Base-by-base conservation (phyloP, 2,329 filamentous ascomycete genomes). In the Paramyrothecium roridum region DNA sequence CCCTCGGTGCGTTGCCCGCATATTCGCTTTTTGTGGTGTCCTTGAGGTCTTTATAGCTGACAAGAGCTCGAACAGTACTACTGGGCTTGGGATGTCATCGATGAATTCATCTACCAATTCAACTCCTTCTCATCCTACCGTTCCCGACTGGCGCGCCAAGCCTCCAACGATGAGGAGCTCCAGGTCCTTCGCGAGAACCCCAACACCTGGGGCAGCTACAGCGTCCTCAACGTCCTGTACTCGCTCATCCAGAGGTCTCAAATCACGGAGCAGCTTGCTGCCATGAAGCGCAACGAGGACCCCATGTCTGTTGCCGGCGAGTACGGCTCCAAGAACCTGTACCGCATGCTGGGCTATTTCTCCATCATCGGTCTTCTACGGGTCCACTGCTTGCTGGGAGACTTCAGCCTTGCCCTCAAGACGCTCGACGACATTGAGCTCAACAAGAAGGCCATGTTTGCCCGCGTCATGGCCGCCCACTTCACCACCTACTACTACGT, bases 401-500 rank as follows among this genome's bases (percentile, higher is more conserved):
- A 99, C 80, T 99, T 99, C 80, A 96, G 91, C 78, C 86, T 99
- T 60, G 95, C 95, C 52, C 86, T 99, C 70, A 99, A 98, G 86
- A 99, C 95, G 37, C 89, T 99, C 63, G 95, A 99, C 74, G 93
- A 98, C 73, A 98, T 99, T 70, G 95, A 99, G 84, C 87, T 99
- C 69, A 99, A 98, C 84, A 99, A 99, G 84, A 98, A 98, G 83
- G 93, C 95, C 76, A 98, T 98, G 91, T 99, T 99, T 74, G 93
- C 95, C 60, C 91, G 95, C 63, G 95, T 99, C 73, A 98, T 99
- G 95, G 93, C 95, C 54, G 95, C 95, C 56, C 95, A 99, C 82
- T 98, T 98, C 81, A 97, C 93, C 65, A 99, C 95, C 63, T 99
- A 98, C 86, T 99, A 99, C 86, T 98, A 98, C 75, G 93, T 99